Conservation (phyloP, 2,329 filamentous ascomycete species). For the Cladorrhinum sp. region DNA sequence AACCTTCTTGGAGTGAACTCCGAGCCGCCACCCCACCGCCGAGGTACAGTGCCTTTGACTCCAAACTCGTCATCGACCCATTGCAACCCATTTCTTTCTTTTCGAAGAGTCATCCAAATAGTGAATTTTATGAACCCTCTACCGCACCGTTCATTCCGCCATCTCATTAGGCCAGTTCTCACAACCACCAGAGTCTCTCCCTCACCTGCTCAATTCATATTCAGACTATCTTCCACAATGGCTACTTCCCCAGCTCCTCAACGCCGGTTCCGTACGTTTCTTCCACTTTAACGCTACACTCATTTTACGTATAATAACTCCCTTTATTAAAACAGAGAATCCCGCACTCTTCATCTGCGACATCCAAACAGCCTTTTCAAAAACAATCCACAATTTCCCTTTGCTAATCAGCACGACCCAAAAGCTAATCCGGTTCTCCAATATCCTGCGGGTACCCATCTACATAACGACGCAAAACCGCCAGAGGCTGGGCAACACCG, state of each 20-base stretch:
- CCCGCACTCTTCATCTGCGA: slow-evolving; percentile 71
- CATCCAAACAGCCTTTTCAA: slow-evolving; percentile 88
- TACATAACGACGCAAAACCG: slow-evolving; percentile 84
- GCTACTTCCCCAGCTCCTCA: slow-evolving; percentile 18
- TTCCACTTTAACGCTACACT: background rate
- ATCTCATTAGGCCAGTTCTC: background rate
- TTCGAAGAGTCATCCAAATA: background rate
- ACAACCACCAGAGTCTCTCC: background rate
- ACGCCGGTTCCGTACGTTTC: slow-evolving; percentile 24
- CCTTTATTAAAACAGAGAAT: slow-evolving; percentile 37
- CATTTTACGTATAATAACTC: slow-evolving; percentile 1
- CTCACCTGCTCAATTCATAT: background rate
- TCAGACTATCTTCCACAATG: slow-evolving; percentile 17
- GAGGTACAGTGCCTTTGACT: background rate
- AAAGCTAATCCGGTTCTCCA: slow-evolving; percentile 65
- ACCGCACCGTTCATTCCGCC: too few species aligned
- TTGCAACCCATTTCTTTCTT: background rate
- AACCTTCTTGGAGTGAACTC: slow-evolving; percentile 1
- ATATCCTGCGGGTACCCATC: slow-evolving; percentile 70
- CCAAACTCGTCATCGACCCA: background rate
- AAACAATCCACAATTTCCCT: slow-evolving; percentile 73
- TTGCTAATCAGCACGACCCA: slow-evolving; percentile 46
- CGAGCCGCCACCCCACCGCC: background rate
- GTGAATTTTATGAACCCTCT: background rate
- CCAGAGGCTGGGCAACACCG: slow-evolving; percentile 74